Base-by-base conservation (phyloP, 306 rosid species). In the Fragaria vesca region DNA sequence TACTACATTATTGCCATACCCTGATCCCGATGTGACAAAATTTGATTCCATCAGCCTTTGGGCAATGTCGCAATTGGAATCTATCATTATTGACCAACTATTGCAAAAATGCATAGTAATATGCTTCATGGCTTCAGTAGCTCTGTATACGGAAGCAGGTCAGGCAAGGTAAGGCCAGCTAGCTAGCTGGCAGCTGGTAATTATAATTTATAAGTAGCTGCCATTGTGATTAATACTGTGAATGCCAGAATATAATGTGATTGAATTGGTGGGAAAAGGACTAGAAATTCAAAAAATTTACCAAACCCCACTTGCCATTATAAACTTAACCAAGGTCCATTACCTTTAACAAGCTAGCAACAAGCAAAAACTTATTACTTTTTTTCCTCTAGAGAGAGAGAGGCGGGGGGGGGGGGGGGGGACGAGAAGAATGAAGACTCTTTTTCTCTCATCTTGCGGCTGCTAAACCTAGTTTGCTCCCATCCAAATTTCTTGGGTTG, bases 241-340 rank as follows among this genome's bases (percentile, higher is more conserved):
- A 36, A 17, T 32, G 70, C 24, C 26, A 66, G 26, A 66, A 26
- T 5, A 61, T 30, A 15, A 30, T 66, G 46, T 1, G 26, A 18
- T 18, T 66, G 79, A 76, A 66, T 12, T 65, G 65, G 36, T 66
- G 43, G 16, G 73, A 66, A 66, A 65, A 51, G 43, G 79, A 50
- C 72, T 1, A 50, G 21, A 38, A 76, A 76, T 34, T 65, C 24
- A 46, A 12, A 65, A 62, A 4, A 3, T 0, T 18, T 52, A 66
- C 24, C 47, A 16, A 20, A 57, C 43, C 47, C 75, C 75, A 50
- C 30, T 30, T 30, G 43, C 76, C 48, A 72, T 54, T 51, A 52
- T n/a, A 28, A 63, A 12, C 42, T 43, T 43, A 61, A 75, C 71
- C 61, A 61, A 74, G 50, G 79, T 24, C 77, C 40, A 48, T 65